These are phyloP conservation scores for Aspergillus pseudotamarii DNA, from an alignment of 2,329 filamentous ascomycete species.

Conservation along the genomic window DNA sequence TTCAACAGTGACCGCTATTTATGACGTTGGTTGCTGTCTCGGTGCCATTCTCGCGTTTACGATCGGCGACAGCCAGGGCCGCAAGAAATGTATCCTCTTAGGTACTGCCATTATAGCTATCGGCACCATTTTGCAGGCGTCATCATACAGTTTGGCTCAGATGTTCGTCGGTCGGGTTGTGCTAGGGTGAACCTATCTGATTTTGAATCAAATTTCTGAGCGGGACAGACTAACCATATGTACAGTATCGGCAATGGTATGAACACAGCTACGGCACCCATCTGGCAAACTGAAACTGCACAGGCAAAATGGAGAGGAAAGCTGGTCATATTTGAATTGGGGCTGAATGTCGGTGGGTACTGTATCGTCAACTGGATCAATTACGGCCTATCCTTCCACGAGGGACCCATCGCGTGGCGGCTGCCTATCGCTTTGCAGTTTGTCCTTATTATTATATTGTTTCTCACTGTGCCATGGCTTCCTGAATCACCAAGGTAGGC, in stretches of 20 bases:
- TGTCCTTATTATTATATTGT: background rate
- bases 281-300: background rate
- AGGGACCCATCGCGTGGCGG: background rate
- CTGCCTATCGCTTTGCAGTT: background rate
- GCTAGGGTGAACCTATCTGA: background rate
- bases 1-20: background rate
- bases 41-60: background rate
- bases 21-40: background rate
- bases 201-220: too few species aligned
- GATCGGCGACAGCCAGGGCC: background rate
- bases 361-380: constrained; percentile 2
- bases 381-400: background rate
- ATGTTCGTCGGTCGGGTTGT: background rate
- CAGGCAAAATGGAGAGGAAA: background rate
- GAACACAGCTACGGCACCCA: background rate
- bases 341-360: background rate
- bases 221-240: too few species aligned
- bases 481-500: background rate
- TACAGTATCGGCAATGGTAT: constrained; percentile 4
- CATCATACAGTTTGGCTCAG: background rate
- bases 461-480: background rate
- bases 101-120: background rate
- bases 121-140: background rate
- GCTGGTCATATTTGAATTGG: background rate
- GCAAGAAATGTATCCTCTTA: background rate